These are phyloP conservation scores for Trypanosoma avium DNA, from an alignment of 208 protist species.

Conservation along the genomic window DNA sequence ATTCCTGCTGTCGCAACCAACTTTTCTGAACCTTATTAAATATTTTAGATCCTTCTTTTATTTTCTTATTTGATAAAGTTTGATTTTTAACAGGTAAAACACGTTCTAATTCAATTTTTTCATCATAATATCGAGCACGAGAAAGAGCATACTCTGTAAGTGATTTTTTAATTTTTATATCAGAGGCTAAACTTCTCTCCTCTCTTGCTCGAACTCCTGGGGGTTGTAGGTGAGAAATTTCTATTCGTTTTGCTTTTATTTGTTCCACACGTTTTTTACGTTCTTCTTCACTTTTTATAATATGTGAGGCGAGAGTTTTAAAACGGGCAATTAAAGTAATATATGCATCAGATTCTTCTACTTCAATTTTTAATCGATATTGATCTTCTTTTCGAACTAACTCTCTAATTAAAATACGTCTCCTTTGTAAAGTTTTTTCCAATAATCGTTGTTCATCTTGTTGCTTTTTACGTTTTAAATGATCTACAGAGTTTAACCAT, in stretches of 20 bases:
- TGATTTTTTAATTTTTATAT: constrained; percentile 13
- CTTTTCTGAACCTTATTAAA: constrained; percentile 14
- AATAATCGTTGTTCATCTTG: constrained; percentile 14
- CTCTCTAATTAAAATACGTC: constrained; percentile 23
- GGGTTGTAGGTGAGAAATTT: not conserved
- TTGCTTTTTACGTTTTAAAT: constrained; percentile 9
- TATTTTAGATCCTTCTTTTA: not conserved
- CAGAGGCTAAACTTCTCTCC: constrained; percentile 8
- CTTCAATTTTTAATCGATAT: constrained; percentile 11
- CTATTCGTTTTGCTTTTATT: not conserved
- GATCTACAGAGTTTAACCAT: constrained; percentile 22
- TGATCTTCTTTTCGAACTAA: constrained; percentile 19
- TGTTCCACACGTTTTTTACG: not conserved
- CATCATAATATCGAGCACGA: constrained; percentile 14
- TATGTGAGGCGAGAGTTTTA: constrained; percentile 5
- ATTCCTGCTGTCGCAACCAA: constrained; percentile 22
- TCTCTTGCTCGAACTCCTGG: not conserved
- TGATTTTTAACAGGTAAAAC: not conserved
- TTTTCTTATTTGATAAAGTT: not conserved
- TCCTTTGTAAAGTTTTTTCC: constrained; percentile 16
- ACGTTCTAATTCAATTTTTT: not conserved
- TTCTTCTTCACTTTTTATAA: not conserved
- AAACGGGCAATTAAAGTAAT: not conserved
- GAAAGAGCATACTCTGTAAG: constrained; percentile 18
- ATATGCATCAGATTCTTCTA: constrained; percentile 10